Base-by-base conservation (phyloP, 2,329 filamentous ascomycete species). In the Rutstroemia sp. region DNA sequence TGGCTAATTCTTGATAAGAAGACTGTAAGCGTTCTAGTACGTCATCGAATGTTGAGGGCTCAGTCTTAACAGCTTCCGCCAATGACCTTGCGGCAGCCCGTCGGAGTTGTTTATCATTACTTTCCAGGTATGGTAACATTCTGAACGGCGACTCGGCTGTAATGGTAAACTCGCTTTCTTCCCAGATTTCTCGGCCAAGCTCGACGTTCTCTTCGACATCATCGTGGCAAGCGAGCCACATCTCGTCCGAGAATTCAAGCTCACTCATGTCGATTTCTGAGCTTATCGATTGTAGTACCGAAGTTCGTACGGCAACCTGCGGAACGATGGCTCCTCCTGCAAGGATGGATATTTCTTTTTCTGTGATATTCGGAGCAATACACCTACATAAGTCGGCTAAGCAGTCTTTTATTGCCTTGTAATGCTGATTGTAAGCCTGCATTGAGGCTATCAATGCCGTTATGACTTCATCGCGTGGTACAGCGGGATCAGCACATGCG, bases 171-270 rank as follows among this genome's bases (percentile, higher is more conserved):
- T 83, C 87, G 68, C 92, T 95, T 67, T 96, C 94, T 67, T 95
- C 90, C 94, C 94, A 99, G 38, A 99, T 96, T 12, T 92, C 88
- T 52, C 79, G 81, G 6, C 88, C 92, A 53, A 95, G 77, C 47
- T 91, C 89, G 8, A 80, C 81, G 65, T 97, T 97, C 69, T 97
- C 92, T 45, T 87, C 83, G 19, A 90, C 83, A 64, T 95, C 90
- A 62, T 99, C 94, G 66, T 99, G 92, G 66, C 86, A 92, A 45
- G 89, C 89, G 44, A 99, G 79, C 91, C 91, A 99, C 21, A 99
- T 87, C 69, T 97, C 89, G 59, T 94, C 87, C 3, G 88, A 94
- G 67, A 91, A 94, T 30, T 85, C 81, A 37, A 92, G 77, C 52
- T 96, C 92, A 56, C 87, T 92, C 76, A 99, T 81, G 69, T 97